phyloP scores from a whole-genome alignment of 768 basidiomycete species.

The Mycena alexandri region DNA sequence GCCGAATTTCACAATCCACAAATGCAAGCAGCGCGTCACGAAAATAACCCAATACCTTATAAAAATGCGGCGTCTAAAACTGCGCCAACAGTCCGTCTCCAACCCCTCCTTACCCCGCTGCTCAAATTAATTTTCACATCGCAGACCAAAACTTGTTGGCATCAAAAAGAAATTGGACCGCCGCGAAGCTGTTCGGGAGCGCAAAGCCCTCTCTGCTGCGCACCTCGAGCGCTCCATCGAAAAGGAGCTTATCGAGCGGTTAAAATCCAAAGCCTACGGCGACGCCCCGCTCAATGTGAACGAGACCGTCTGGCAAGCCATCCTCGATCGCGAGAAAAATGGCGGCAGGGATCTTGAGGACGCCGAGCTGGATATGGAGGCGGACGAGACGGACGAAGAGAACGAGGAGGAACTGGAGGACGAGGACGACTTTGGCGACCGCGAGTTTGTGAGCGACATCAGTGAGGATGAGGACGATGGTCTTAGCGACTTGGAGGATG shows the following conservation, averaged over 20 bases:
- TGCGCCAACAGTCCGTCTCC: constrained; percentile 82
- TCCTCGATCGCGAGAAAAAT: constrained; percentile 84
- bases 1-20: constrained; percentile 98
- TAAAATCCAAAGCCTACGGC: constrained; percentile 97
- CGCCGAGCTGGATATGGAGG: constrained; percentile 57
- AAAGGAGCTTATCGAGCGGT: constrained; percentile 94
- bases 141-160: constrained; percentile 91
- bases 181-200: constrained; percentile 91
- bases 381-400: constrained; percentile 72
- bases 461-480: constrained; percentile 77
- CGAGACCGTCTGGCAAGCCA: constrained; percentile 94
- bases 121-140: constrained; percentile 1
- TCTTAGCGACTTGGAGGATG: constrained; percentile 78
- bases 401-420: constrained; percentile 69
- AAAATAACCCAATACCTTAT: constrained; percentile 99
- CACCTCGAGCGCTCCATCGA: constrained; percentile 96
- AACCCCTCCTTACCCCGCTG: background rate
- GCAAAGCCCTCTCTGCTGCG: constrained; percentile 96
- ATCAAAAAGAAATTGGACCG: constrained; percentile 98
- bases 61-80: constrained; percentile 93
- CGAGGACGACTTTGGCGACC: constrained; percentile 67
- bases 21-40: constrained; percentile 98
- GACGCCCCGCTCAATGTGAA: constrained; percentile 98
- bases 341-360: constrained; percentile 61
- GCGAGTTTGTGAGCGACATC: constrained; percentile 82